A percentile compares a stretch with the other conserved stretches of the same genome.
phyloP scores from a whole-genome alignment of 106 monocot species.

The Platanthera zijinensis region DNA sequence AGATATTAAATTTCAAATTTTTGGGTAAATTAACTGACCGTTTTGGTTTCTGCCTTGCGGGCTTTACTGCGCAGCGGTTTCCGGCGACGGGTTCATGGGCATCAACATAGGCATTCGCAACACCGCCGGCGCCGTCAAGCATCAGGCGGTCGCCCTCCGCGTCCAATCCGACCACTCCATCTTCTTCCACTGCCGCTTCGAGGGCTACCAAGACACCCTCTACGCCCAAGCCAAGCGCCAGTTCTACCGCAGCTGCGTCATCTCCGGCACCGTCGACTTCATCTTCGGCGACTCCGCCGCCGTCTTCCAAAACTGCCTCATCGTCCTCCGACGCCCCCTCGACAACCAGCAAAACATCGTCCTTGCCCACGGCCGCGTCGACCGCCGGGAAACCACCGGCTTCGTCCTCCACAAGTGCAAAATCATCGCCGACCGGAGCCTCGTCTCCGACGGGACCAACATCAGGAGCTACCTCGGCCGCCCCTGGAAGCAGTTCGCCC shows the following conservation, averaged over 20 bases:
- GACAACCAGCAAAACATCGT: constrained; percentile 37
- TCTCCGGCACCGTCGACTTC: constrained; percentile 47
- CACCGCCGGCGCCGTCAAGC: constrained; percentile 41
- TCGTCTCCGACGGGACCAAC: constrained; percentile 6
- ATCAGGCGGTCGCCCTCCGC: constrained; percentile 50
- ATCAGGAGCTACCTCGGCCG: constrained; percentile 30
- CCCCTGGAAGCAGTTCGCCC: constrained; percentile 36
- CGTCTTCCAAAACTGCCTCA: constrained; percentile 30
- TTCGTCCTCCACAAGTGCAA: constrained; percentile 32
- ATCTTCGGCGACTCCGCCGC: constrained; percentile 52
- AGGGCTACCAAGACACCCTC: constrained; percentile 46
- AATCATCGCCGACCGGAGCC: constrained; percentile 17
- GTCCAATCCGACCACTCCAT: constrained; percentile 33
- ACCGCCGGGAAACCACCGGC: constrained; percentile 40
- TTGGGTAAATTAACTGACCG: no score
- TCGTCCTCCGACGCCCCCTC: constrained; percentile 22
- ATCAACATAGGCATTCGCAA: constrained; percentile 26
- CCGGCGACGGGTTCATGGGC: constrained; percentile 24
- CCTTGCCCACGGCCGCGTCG: constrained; percentile 32
- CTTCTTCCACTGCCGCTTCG: constrained; percentile 37
- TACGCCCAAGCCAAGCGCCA: constrained; percentile 49
- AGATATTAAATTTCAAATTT: no score
- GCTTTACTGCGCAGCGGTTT: constrained; percentile 7
- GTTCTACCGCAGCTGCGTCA: constrained; percentile 37
- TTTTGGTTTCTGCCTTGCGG: no score